Conservation (phyloP, 148 eudicot species). For the Nepenthes mirabilis region DNA sequence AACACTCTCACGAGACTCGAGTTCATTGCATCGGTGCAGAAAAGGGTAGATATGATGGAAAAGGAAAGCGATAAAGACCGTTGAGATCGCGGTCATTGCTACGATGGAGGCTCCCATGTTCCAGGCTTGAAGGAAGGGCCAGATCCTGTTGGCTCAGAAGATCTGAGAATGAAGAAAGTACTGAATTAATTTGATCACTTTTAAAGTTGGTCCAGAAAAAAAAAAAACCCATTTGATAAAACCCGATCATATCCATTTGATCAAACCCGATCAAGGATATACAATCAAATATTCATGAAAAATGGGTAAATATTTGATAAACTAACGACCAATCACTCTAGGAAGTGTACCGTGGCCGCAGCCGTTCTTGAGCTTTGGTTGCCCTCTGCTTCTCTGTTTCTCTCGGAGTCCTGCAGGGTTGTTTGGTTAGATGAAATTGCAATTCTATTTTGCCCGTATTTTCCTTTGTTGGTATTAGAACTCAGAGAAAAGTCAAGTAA, state of each 20-base stretch:
- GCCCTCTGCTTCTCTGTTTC: constrained; percentile 23
- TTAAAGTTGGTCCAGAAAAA: background rate
- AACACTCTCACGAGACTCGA: too few species aligned
- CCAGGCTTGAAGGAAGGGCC: constrained; percentile 81
- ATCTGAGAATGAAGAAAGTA: constrained; percentile 31
- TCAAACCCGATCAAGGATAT: background rate
- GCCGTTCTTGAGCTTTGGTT: constrained; percentile 16
- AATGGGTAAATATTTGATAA: background rate
- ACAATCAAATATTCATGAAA: background rate
- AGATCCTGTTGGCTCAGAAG: constrained; percentile 81
- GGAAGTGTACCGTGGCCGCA: constrained; percentile 36
- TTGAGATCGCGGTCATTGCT: constrained; percentile 7
- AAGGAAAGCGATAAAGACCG: too few species aligned
- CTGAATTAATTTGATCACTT: background rate
- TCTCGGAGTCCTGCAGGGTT: constrained; percentile 21
- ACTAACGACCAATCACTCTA: too few species aligned
- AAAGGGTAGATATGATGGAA: too few species aligned
- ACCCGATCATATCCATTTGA: background rate
- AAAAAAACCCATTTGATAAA: background rate
- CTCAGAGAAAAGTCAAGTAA: background rate
- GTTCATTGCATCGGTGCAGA: too few species aligned
- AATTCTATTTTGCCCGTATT: background rate
- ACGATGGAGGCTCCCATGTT: constrained; percentile 92
- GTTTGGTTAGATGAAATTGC: background rate
- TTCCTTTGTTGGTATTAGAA: background rate